These are phyloP conservation scores for Dactylonectria macrodidyma DNA, from an alignment of 2,329 filamentous ascomycete genomes.

Conservation along the genomic window DNA sequence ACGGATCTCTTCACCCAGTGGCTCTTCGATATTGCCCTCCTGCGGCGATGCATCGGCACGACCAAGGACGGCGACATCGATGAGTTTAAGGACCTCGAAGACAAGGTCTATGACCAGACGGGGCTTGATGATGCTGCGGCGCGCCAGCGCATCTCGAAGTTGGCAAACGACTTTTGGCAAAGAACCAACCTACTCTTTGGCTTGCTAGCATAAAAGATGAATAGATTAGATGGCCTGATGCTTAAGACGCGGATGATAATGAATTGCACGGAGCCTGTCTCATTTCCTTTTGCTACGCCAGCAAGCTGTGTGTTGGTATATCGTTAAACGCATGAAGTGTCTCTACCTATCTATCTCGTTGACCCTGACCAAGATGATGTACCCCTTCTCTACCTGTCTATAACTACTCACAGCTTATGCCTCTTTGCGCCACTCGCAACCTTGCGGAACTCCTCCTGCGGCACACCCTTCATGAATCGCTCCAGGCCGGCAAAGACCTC, in stretches of 20 bases:
- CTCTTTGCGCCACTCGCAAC: constrained; percentile 91
- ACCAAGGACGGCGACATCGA: constrained; percentile 42
- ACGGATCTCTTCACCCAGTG: constrained; percentile 71
- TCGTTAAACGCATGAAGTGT: constrained; percentile 3
- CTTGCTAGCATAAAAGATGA: constrained; percentile 67
- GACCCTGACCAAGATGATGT: not conserved
- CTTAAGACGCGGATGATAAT: constrained; percentile 10
- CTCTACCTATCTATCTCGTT: constrained; percentile 2
- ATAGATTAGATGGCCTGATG: constrained; percentile 29
- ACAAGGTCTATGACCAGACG: constrained; percentile 60
- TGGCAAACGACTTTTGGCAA: constrained; percentile 85
- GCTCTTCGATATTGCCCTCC: constrained; percentile 71
- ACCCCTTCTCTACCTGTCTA: not conserved
- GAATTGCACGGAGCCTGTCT: not conserved
- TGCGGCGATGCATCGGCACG: constrained; percentile 62
- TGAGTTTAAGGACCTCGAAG: constrained; percentile 61
- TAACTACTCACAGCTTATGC: constrained; percentile 81
- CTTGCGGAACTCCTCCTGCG: constrained; percentile 90
- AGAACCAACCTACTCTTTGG: constrained; percentile 87
- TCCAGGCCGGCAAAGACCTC: constrained; percentile 92
- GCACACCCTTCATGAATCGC: constrained; percentile 83
- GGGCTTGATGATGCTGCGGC: constrained; percentile 65
- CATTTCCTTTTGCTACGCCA: constrained; percentile 1
- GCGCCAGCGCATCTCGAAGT: constrained; percentile 70
- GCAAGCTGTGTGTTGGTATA: not conserved